phyloP scores from a whole-genome alignment of 306 rosid genomes.

The Prunus fruticosa region DNA sequence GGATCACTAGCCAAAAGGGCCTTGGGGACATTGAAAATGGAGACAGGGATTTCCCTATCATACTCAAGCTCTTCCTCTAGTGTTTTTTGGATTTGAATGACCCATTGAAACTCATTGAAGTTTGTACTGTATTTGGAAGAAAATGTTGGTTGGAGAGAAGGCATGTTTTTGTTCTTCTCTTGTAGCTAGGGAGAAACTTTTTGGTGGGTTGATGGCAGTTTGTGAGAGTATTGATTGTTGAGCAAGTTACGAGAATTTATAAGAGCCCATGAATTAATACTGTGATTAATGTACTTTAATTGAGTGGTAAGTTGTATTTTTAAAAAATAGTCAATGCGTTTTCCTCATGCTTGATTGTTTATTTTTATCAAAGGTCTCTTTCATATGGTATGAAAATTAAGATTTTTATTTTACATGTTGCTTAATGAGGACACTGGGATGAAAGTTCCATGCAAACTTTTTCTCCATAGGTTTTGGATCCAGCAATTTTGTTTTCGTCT shows the following conservation, averaged over 20 bases:
- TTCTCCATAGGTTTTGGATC: no score
- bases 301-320: not conserved
- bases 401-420: no score
- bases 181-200: not conserved
- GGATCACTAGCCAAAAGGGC: slow-evolving; percentile 40
- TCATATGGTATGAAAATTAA: no score
- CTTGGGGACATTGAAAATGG: slow-evolving; percentile 59
- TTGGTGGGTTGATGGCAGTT: not conserved
- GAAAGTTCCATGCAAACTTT: no score
- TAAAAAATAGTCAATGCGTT: slow-evolving; percentile 14
- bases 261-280: not conserved
- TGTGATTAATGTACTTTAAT: slow-evolving; percentile 21
- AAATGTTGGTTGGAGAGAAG: slow-evolving; percentile 19
- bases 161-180: slow-evolving; percentile 7
- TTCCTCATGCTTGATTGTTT: slow-evolving; percentile 20
- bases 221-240: slow-evolving; percentile 13
- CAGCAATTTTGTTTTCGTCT: no score
- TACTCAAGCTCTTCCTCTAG: slow-evolving; percentile 63
- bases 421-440: no score
- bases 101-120: slow-evolving; percentile 63
- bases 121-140: slow-evolving; percentile 29
- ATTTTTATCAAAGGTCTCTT: not conserved
- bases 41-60: slow-evolving; percentile 38
- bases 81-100: slow-evolving; percentile 52
- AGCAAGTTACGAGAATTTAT: slow-evolving; percentile 21